Conservation (phyloP, 2,329 filamentous ascomycete species). For the Aspergillus brunneoviolaceus region DNA sequence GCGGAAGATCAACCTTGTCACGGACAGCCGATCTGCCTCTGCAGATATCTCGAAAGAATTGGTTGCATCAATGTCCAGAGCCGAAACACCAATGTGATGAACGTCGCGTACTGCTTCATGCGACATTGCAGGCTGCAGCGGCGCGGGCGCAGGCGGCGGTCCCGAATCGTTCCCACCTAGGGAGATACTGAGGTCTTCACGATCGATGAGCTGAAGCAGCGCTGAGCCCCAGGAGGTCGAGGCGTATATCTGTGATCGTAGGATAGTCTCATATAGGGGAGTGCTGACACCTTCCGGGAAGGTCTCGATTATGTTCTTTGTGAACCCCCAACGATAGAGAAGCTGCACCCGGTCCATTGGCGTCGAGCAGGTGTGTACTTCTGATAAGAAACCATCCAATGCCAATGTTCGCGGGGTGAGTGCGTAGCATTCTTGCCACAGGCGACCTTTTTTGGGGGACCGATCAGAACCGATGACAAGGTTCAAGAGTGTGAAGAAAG, state of each 20-base stretch:
- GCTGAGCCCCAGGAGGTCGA: conserved; percentile 72
- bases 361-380: conserved; percentile 51
- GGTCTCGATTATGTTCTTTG: conserved; percentile 67
- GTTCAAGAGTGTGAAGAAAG: conserved; percentile 54
- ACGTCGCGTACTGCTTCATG: conserved; percentile 72
- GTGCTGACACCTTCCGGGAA: conserved; percentile 81
- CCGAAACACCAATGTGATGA: conserved; percentile 66
- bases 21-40: conserved; percentile 76
- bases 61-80: conserved; percentile 49
- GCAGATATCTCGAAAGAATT: conserved; percentile 73
- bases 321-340: conserved; percentile 69
- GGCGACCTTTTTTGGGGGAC: conserved; percentile 28
- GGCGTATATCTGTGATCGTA: conserved; percentile 79
- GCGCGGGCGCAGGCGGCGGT: conserved; percentile 29
- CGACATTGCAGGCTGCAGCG: conserved; percentile 49
- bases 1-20: conserved; percentile 84
- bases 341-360: conserved; percentile 68
- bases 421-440: conserved; percentile 39
- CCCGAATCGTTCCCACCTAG: conserved; percentile 51
- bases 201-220: conserved; percentile 72
- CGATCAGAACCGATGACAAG: conserved; percentile 40
- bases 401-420: conserved; percentile 67
- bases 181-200: conserved; percentile 75
- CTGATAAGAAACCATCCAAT: conserved; percentile 66
- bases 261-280: conserved; percentile 78